phyloP scores from a whole-genome alignment of 2,329 filamentous ascomycete genomes.

The Exophiala bonariae region DNA sequence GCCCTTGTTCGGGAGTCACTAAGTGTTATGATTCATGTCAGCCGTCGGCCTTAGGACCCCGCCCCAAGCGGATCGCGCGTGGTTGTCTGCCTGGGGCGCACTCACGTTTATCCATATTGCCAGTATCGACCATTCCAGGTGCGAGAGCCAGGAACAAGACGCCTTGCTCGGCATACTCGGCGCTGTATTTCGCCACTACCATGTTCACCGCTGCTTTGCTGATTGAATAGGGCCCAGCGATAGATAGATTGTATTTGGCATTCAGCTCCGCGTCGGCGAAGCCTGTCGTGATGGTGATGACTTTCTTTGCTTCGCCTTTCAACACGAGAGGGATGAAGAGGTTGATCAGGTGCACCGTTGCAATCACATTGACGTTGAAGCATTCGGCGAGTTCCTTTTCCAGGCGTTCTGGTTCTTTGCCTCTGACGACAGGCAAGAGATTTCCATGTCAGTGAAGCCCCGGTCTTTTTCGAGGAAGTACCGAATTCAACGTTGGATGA shows the following conservation, averaged over 20 bases:
- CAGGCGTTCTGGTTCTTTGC: slow-evolving; percentile 34
- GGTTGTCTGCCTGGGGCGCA: slow-evolving; percentile 11
- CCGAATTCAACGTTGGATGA: not conserved
- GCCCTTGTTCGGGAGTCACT: not conserved
- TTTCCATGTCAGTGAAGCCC: too few species aligned
- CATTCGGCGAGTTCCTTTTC: slow-evolving; percentile 33
- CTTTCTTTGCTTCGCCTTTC: slow-evolving; percentile 54
- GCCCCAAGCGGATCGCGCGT: too few species aligned
- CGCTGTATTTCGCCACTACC: slow-evolving; percentile 54
- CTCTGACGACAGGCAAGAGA: slow-evolving; percentile 31
- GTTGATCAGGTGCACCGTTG: slow-evolving; percentile 54
- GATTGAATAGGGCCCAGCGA: slow-evolving; percentile 44
- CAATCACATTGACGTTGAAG: slow-evolving; percentile 52
- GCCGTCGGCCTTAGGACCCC: too few species aligned
- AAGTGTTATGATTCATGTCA: not conserved
- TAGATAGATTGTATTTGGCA: slow-evolving; percentile 37
- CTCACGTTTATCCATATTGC: slow-evolving; percentile 26
- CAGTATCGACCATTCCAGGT: slow-evolving; percentile 53
- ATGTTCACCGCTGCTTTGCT: slow-evolving; percentile 56
- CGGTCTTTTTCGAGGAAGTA: not conserved
- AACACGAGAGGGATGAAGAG: slow-evolving; percentile 54
- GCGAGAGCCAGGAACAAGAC: slow-evolving; percentile 54
- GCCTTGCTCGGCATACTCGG: slow-evolving; percentile 50
- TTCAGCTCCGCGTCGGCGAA: slow-evolving; percentile 48
- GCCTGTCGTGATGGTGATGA: slow-evolving; percentile 51